Evolutionary conservation across 2,329 filamentous ascomycete genomes (phyloP).

Genomic region (Sarocladium brachiariae): DNA sequence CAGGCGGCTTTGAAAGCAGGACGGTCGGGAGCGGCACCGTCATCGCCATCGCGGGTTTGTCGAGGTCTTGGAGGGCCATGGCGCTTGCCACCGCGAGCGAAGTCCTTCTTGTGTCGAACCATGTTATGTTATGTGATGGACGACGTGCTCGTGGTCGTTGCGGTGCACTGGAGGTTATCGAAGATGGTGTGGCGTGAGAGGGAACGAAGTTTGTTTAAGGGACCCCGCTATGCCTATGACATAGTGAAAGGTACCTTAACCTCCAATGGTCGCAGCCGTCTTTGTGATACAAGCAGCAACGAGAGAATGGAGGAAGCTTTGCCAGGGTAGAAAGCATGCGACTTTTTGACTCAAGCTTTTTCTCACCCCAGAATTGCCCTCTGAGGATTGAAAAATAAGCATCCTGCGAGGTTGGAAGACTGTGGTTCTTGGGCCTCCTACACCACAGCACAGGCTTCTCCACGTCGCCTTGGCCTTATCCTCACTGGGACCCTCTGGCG

Average conservation of each 20-base stretch:
- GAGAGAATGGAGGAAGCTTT: no score
- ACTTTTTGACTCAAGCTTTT: no score
- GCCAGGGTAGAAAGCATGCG: no score
- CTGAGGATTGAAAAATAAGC: no score
- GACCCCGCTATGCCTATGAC: not conserved
- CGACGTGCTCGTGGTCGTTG: not conserved
- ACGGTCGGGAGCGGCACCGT: constrained; percentile 22
- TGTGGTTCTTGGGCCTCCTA: no score
- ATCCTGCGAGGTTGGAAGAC: no score
- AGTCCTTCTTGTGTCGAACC: constrained; percentile 95
- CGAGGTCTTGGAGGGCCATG: constrained; percentile 52
- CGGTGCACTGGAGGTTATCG: not conserved
- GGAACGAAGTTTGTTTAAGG: not conserved
- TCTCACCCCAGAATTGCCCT: no score
- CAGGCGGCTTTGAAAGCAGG: constrained; percentile 83
- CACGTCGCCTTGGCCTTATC: not conserved
- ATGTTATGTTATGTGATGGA: constrained; percentile 37
- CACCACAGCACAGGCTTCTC: no score
- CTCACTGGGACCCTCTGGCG: not conserved
- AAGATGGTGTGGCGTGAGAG: not conserved
- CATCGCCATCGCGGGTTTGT: constrained; percentile 36
- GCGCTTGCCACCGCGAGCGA: constrained; percentile 63
- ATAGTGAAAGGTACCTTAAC: not conserved
- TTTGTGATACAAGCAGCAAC: no score
- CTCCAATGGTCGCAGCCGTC: no score